These are phyloP conservation scores for Venturia effusa DNA, from an alignment of 2,329 filamentous ascomycete species.

Conservation along the genomic window DNA sequence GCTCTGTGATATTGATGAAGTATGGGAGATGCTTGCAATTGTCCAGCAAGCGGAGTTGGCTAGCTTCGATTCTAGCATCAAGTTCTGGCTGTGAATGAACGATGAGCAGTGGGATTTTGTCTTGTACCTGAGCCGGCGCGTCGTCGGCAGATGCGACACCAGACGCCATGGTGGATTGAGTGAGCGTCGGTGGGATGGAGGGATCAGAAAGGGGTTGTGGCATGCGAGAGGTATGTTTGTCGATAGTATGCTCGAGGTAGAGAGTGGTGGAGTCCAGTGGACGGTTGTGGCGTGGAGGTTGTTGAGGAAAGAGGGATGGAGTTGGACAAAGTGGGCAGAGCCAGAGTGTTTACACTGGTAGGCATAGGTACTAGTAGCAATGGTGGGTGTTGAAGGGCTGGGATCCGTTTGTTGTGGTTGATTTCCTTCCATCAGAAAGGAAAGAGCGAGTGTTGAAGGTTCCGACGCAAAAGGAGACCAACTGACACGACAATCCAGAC, in stretches of 20 bases:
- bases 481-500: not conserved
- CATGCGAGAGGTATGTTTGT: not conserved
- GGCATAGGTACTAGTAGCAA: no score
- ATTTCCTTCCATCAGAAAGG: not conserved
- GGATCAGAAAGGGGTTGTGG: not conserved
- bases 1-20: not conserved
- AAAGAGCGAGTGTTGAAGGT: constrained; percentile 1
- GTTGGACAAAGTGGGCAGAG: not conserved
- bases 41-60: not conserved
- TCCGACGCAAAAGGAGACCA: not conserved
- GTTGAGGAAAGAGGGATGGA: not conserved
- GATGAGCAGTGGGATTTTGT: not conserved
- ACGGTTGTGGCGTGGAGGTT: not conserved
- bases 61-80: not conserved
- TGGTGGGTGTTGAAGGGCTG: not conserved
- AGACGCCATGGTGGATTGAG: not conserved
- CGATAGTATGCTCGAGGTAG: not conserved
- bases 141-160: not conserved
- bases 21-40: not conserved
- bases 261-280: not conserved
- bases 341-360: not conserved
- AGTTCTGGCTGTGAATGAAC: not conserved
- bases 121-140: not conserved
- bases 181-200: not conserved
- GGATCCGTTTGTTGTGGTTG: not conserved